These are phyloP conservation scores for Elsinoe arachidis DNA, from an alignment of 2,329 filamentous ascomycete genomes.

Conservation along the genomic window DNA sequence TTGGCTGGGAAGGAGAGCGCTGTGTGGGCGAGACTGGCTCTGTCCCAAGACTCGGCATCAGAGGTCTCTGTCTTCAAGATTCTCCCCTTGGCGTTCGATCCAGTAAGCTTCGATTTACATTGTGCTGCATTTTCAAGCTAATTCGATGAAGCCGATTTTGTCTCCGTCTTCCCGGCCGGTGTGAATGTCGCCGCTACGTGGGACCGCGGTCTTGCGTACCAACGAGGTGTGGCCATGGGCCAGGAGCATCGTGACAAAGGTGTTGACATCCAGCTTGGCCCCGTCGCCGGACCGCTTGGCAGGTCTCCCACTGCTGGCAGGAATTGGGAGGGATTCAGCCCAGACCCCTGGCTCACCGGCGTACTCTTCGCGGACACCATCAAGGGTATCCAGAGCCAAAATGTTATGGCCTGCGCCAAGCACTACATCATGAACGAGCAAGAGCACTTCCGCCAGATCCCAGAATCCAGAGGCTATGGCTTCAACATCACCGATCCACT, in stretches of 20 bases:
- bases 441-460: slow-evolving; percentile 38
- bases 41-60: slow-evolving; percentile 28
- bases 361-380: slow-evolving; percentile 34
- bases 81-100: slow-evolving; percentile 27
- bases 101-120: background rate
- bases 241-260: slow-evolving; percentile 28
- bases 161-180: slow-evolving; percentile 28
- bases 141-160: slow-evolving; percentile 15
- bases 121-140: background rate
- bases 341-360: slow-evolving; percentile 38
- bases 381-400: slow-evolving; percentile 32
- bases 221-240: slow-evolving; percentile 29
- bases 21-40: slow-evolving; percentile 31
- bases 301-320: slow-evolving; percentile 33
- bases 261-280: slow-evolving; percentile 36
- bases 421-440: slow-evolving; percentile 57
- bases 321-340: slow-evolving; percentile 35
- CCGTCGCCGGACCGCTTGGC: slow-evolving; percentile 37
- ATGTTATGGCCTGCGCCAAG: slow-evolving; percentile 36
- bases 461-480: slow-evolving; percentile 26
- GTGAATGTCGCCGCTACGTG: slow-evolving; percentile 30
- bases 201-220: slow-evolving; percentile 37
- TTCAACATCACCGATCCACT: slow-evolving; percentile 44
- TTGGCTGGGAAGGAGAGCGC: slow-evolving; percentile 18
- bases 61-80: slow-evolving; percentile 30